Conservation (phyloP, 1,139 yeast species). For the Debaryomyces sp. region DNA sequence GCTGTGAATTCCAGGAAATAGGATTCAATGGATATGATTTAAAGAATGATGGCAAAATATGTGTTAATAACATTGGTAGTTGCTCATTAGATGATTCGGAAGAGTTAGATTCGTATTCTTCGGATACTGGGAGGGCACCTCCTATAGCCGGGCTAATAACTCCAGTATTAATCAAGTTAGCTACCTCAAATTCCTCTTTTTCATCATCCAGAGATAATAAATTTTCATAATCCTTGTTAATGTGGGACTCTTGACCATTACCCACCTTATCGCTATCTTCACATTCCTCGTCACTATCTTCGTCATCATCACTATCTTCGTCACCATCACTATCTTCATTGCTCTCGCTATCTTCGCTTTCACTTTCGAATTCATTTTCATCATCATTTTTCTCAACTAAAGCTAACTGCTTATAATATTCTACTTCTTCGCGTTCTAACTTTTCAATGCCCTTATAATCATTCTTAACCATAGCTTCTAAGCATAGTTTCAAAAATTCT, state of each 20-base stretch:
- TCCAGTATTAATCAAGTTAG: background rate
- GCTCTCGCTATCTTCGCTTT: too few species aligned
- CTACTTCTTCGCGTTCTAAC: conserved; percentile 33
- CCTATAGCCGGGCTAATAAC: background rate
- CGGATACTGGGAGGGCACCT: background rate
- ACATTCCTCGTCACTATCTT: conserved; percentile 13
- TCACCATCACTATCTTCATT: conserved; percentile 14
- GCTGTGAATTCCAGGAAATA: conserved; percentile 70
- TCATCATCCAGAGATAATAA: background rate
- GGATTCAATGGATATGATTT: conserved; percentile 74
- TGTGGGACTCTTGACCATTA: background rate
- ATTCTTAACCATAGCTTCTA: conserved; percentile 45
- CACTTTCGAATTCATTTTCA: conserved; percentile 14
- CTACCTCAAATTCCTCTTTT: background rate
- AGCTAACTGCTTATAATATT: conserved; percentile 21
- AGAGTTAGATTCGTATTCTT: background rate
- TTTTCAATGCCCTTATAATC: conserved; percentile 21
- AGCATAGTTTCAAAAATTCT: conserved; percentile 72
- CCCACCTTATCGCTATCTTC: conserved; percentile 11
- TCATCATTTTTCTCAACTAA: conserved; percentile 11
- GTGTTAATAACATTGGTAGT: conserved; percentile 64
- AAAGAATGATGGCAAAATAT: conserved; percentile 77
- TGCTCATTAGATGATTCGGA: conserved; percentile 5
- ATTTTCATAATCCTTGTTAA: background rate
- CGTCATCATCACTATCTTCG: conserved; percentile 16